Base-by-base conservation (phyloP, 352 stramenopile species). In the Phytophthora brassicae region DNA sequence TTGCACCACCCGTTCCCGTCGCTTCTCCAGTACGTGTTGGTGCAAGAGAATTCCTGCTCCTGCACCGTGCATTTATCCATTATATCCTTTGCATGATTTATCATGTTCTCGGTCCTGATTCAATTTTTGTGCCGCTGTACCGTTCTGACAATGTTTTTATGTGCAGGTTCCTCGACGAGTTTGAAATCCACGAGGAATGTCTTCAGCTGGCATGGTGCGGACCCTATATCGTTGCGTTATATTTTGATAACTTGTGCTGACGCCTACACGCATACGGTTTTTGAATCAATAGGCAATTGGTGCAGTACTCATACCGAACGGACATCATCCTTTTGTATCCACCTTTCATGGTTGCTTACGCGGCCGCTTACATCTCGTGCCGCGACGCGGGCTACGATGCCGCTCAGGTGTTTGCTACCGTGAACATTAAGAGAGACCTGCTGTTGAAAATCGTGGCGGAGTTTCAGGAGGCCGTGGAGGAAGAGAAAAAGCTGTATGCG, bases 291-390 rank as follows among this genome's bases (percentile, higher is more conserved):
- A 95, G 86, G 87, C 83, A 95, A 80, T 49, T 95, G 39, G 79
- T 90, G 33, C 82, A 94, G 46, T 95, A 92, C 60, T 88, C 87
- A n/a, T 95, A 93, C 28, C 86, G 86, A 42, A 94, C 86, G 1
- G 81, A 93, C 56, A 90, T 95, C 60, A 92, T 95, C 41, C 65
- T 94, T 52, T 67, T 94, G 29, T 77, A 94, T 53, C 84, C 86
- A 29, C 84, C 86, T 20, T 95, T 95, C 64, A 92, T 95, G 83
- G 79, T 95, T n/a, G 87, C 87, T 23, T 91, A 93, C 60, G 87
- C 87, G 0, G 83, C 81, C 1, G 79, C 76, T 1, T 93, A 90
- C 61, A 92, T 95, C 52, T 79, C 85, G 20, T 88, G 83, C 50
- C 61, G 86, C 11, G 84, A 94, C 46, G 77, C 84, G 8, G 83